Conservation (phyloP, 495 filamentous ascomycete genomes). For the Xylaria scruposa region DNA sequence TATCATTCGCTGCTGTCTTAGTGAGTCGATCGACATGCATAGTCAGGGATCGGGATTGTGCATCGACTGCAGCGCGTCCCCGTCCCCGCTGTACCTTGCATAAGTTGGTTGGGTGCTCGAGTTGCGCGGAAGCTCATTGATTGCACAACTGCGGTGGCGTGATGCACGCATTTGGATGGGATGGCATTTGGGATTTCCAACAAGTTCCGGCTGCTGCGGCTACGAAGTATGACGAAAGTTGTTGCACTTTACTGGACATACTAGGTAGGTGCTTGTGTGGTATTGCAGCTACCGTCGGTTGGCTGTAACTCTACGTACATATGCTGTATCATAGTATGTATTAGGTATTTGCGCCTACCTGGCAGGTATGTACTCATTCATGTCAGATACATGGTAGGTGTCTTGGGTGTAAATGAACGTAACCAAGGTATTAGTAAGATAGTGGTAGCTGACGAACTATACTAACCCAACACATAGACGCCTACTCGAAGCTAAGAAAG, state of each 20-base stretch:
- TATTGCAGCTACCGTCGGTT: not conserved
- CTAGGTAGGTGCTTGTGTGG: not conserved
- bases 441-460: constrained; percentile 3
- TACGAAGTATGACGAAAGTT: not conserved
- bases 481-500: not conserved
- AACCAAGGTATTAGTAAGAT: constrained; percentile 3
- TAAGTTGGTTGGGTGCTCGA: constrained; percentile 22
- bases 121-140: not conserved
- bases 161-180: not conserved
- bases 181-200: not conserved
- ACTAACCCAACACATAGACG: not conserved
- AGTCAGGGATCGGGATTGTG: constrained; percentile 20
- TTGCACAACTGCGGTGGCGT: constrained; percentile 2
- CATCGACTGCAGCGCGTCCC: constrained; percentile 25
- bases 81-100: constrained; percentile 28
- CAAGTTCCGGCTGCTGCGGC: constrained; percentile 17
- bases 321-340: not conserved
- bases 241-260: not conserved
- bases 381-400: not conserved
- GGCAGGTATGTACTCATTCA: not conserved
- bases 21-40: constrained; percentile 23
- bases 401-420: not conserved
- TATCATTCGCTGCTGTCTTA: constrained; percentile 30
- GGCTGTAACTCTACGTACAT: not conserved
- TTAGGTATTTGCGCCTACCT: not conserved